These are phyloP conservation scores for Aspergillus aculeatus DNA, from an alignment of 2,329 filamentous ascomycete genomes.

Conservation along the genomic window DNA sequence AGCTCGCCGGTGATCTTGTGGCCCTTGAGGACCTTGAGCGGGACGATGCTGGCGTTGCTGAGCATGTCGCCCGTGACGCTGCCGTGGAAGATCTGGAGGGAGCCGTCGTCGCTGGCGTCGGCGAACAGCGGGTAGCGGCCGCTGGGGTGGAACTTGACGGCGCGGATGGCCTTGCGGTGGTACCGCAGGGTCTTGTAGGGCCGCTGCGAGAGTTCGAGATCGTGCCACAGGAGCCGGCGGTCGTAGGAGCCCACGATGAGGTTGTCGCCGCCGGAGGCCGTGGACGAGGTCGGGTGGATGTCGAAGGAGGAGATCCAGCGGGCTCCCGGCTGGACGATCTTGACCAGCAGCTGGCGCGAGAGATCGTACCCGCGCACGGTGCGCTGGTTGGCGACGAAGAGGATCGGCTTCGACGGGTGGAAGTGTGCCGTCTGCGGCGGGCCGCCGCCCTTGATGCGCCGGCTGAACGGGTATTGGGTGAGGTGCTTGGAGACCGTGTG, in stretches of 20 bases:
- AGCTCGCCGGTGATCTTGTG: constrained; percentile 83
- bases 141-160: constrained; percentile 81
- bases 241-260: constrained; percentile 94
- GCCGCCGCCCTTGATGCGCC: constrained; percentile 65
- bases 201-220: constrained; percentile 83
- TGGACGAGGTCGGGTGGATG: constrained; percentile 82
- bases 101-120: constrained; percentile 92
- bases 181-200: constrained; percentile 97
- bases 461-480: constrained; percentile 90
- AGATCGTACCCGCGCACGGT: constrained; percentile 93
- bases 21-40: constrained; percentile 87
- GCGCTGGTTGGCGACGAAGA: constrained; percentile 95
- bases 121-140: constrained; percentile 81
- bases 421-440: constrained; percentile 86
- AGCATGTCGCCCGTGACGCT: constrained; percentile 93
- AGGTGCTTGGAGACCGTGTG: constrained; percentile 94
- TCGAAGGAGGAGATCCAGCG: constrained; percentile 94
- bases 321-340: constrained; percentile 88
- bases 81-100: constrained; percentile 92
- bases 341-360: constrained; percentile 84
- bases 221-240: constrained; percentile 90
- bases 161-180: constrained; percentile 85
- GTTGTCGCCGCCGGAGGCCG: constrained; percentile 90
- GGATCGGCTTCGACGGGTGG: constrained; percentile 86
- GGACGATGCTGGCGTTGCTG: constrained; percentile 95